These are phyloP conservation scores for Aspergillus kassunensis DNA, from an alignment of 495 filamentous ascomycete species.

Conservation along the genomic window DNA sequence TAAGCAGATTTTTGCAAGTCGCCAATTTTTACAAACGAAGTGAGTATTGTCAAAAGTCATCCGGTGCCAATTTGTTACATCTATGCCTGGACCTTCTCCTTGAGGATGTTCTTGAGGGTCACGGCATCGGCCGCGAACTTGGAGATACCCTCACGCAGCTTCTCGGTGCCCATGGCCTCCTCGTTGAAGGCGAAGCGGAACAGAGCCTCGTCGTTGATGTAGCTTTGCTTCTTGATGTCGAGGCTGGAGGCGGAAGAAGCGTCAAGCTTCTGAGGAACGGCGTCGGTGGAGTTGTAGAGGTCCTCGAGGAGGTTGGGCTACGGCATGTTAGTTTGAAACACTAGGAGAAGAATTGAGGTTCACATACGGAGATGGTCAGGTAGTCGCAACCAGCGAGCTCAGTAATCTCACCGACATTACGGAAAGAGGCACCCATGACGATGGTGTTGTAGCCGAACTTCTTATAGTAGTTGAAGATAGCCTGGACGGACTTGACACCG, in stretches of 20 bases:
- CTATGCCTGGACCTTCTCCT: constrained; percentile 70
- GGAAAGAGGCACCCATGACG: constrained; percentile 99
- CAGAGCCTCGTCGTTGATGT: constrained; percentile 80
- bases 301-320: constrained; percentile 92
- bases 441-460: constrained; percentile 98
- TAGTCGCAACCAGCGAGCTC: constrained; percentile 98
- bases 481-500: constrained; percentile 91
- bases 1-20: constrained; percentile 19
- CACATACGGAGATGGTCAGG: constrained; percentile 88
- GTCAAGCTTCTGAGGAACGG: constrained; percentile 92
- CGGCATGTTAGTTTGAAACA: background rate
- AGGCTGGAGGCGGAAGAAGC: constrained; percentile 58
- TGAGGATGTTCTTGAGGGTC: constrained; percentile 87
- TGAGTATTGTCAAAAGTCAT: constrained; percentile 12
- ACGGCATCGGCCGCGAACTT: constrained; percentile 96
- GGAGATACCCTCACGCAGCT: constrained; percentile 97
- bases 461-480: constrained; percentile 99
- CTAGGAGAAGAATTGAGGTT: background rate
- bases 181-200: constrained; percentile 99
- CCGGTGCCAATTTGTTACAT: constrained; percentile 13
- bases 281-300: constrained; percentile 71
- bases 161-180: constrained; percentile 97
- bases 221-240: constrained; percentile 80
- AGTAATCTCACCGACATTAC: constrained; percentile 91
- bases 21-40: constrained; percentile 24